These are phyloP conservation scores for Coix lacrymajobi DNA, from an alignment of 176 grass and related monocot genomes.

Conservation along the genomic window DNA sequence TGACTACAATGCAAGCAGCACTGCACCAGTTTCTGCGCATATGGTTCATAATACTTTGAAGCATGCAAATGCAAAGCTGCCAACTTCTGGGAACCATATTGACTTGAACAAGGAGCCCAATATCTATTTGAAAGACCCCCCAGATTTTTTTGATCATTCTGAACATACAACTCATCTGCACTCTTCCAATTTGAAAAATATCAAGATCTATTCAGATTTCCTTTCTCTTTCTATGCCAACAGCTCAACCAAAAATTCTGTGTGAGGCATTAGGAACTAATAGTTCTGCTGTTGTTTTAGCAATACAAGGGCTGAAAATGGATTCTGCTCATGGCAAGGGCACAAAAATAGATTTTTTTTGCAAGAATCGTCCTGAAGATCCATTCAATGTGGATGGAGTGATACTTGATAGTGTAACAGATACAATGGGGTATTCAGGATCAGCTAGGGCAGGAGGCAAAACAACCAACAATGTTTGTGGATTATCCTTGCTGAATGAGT, in stretches of 20 bases:
- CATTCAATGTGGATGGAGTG: background rate
- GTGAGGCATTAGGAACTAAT: slow-evolving; percentile 8
- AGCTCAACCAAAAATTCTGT: slow-evolving; percentile 28
- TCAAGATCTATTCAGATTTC: slow-evolving; percentile 35
- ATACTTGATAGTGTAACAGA: background rate
- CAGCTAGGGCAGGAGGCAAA: slow-evolving; percentile 9
- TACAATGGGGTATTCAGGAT: background rate
- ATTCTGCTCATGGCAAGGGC: slow-evolving; percentile 14
- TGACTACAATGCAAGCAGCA: slow-evolving; percentile 19
- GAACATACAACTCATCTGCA: slow-evolving; percentile 13
- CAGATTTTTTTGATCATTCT: slow-evolving; percentile 23
- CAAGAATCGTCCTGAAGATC: slow-evolving; percentile 1
- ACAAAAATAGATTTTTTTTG: slow-evolving; percentile 17
- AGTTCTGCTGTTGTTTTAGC: slow-evolving; percentile 25
- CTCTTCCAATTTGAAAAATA: slow-evolving; percentile 23
- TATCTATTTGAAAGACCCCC: background rate
- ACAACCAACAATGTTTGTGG: background rate
- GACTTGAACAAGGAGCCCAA: slow-evolving; percentile 41
- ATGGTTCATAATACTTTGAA: slow-evolving; percentile 31
- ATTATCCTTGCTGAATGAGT: slow-evolving; percentile 16
- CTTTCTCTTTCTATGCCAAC: slow-evolving; percentile 32
- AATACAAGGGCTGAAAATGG: slow-evolving; percentile 19
- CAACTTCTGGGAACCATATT: slow-evolving; percentile 19
- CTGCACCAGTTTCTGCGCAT: slow-evolving; percentile 21
- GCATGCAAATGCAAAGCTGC: background rate